A percentile compares a stretch with the other conserved stretches of the same genome.
Evolutionary conservation across 2,329 filamentous ascomycete genomes (phyloP).

Genomic region (Apiospora phragmitis): DNA sequence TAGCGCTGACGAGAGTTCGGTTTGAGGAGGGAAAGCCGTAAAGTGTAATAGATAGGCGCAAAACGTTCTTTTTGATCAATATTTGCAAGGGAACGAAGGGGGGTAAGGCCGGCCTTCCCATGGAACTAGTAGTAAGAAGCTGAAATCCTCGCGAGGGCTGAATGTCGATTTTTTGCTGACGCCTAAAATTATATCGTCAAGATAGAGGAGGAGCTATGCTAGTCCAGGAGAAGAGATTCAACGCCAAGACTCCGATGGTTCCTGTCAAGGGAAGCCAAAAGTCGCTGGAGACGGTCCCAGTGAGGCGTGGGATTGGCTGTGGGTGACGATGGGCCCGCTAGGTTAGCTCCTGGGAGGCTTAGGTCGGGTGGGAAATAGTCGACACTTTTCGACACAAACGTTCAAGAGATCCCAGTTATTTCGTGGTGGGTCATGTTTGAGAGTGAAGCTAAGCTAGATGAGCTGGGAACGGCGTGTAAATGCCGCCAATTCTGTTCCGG

Average conservation of each 20-base stretch:
- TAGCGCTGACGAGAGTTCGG: background rate
- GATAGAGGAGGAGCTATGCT: background rate
- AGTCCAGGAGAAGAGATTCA: background rate
- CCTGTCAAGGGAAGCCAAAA: background rate
- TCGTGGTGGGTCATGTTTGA: slow-evolving; percentile 9
- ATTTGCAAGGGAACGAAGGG: background rate
- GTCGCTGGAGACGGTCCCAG: background rate
- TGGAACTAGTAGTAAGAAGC: background rate
- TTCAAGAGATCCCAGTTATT: background rate
- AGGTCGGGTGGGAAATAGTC: background rate
- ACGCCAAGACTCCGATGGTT: background rate
- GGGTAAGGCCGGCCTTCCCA: background rate
- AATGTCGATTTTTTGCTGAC: background rate
- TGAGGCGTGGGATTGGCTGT: slow-evolving; percentile 6
- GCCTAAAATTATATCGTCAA: background rate
- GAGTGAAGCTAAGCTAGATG: slow-evolving; percentile 7
- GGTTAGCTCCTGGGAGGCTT: background rate
- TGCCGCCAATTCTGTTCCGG: background rate
- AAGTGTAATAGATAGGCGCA: background rate
- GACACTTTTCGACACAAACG: background rate
- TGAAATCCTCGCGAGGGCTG: background rate
- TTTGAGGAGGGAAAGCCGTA: background rate
- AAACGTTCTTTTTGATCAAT: slow-evolving; percentile 5
- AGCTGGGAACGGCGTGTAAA: slow-evolving; percentile 3
- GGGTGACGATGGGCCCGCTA: background rate